Conservation (phyloP, 2,329 filamentous ascomycete genomes). For the Epichloe coenophiala region DNA sequence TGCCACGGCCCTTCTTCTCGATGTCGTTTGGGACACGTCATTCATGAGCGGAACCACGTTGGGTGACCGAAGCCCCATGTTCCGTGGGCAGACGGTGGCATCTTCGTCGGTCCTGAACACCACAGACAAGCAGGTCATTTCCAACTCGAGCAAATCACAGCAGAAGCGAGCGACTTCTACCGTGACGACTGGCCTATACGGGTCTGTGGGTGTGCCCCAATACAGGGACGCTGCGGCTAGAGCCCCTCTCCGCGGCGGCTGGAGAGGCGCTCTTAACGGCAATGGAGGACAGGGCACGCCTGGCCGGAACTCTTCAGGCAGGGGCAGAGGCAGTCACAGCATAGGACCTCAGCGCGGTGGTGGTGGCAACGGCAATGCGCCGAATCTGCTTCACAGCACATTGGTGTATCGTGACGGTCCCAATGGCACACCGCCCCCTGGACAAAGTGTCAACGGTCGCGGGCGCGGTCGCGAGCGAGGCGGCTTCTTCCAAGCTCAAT, state of each 20-base stretch:
- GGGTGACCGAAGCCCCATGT: constrained; percentile 78
- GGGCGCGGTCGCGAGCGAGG: constrained; percentile 19
- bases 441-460: constrained; percentile 15
- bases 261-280: constrained; percentile 42
- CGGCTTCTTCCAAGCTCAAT: constrained; percentile 9
- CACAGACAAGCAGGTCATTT: constrained; percentile 67
- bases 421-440: constrained; percentile 13
- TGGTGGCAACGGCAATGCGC: constrained; percentile 13
- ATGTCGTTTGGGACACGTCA: constrained; percentile 83
- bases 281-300: constrained; percentile 23
- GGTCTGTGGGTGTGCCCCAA: constrained; percentile 48
- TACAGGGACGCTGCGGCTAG: constrained; percentile 43
- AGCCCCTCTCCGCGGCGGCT: constrained; percentile 40
- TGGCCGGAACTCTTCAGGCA: constrained; percentile 19
- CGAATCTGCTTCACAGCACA: constrained; percentile 36
- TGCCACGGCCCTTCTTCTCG: constrained; percentile 66
- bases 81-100: constrained; percentile 86
- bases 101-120: constrained; percentile 83
- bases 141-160: constrained; percentile 38
- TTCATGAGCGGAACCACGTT: constrained; percentile 97
- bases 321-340: constrained; percentile 26
- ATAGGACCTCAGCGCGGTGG: constrained; percentile 22
- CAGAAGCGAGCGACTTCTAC: constrained; percentile 37
- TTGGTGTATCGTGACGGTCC: constrained; percentile 35
- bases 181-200: constrained; percentile 39